A percentile compares a stretch with the other conserved stretches of the same genome.
phyloP scores from a whole-genome alignment of 495 filamentous ascomycete genomes.

The Hypomontagnella submonticulosa region DNA sequence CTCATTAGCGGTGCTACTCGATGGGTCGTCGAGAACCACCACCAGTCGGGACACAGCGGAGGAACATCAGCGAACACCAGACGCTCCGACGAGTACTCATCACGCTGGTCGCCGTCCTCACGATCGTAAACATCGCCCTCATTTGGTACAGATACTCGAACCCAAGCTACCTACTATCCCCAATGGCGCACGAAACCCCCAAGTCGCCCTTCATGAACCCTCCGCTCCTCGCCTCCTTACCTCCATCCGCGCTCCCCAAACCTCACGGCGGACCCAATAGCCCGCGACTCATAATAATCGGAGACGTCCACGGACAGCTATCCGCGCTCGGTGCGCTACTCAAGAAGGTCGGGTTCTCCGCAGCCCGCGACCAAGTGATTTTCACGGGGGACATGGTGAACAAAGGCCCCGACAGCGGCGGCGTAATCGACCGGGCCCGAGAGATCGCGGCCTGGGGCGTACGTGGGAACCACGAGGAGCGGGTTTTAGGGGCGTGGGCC shows the following conservation, averaged over 20 bases:
- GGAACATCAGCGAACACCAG: not conserved
- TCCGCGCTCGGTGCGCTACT: conserved; percentile 73
- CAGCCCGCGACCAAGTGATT: conserved; percentile 76
- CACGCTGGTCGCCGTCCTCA: conserved; percentile 19
- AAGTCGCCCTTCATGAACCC: conserved; percentile 48
- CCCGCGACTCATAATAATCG: conserved; percentile 74
- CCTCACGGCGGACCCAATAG: conserved; percentile 6
- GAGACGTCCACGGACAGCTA: conserved; percentile 91
- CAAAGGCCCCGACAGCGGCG: conserved; percentile 86
- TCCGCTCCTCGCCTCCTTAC: conserved; percentile 49
- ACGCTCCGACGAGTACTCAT: conserved; percentile 17
- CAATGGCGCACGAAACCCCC: conserved; percentile 10
- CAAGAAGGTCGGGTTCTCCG: conserved; percentile 71
- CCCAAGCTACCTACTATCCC: conserved; percentile 12
- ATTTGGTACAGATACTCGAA: conserved; percentile 30
- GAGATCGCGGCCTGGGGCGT: conserved; percentile 77
- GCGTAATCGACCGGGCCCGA: conserved; percentile 80
- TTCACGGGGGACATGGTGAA: conserved; percentile 86
- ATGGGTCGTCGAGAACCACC: conserved; percentile 16
- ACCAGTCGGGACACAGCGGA: conserved; percentile 16
- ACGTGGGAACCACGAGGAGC: conserved; percentile 94
- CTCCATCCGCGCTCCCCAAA: conserved; percentile 49
- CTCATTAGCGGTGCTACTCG: not conserved
- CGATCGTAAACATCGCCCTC: conserved; percentile 22
- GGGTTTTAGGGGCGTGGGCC: conserved; percentile 65